Conservation (phyloP, 2,329 filamentous ascomycete genomes). For the Mycosphaerella sp. region DNA sequence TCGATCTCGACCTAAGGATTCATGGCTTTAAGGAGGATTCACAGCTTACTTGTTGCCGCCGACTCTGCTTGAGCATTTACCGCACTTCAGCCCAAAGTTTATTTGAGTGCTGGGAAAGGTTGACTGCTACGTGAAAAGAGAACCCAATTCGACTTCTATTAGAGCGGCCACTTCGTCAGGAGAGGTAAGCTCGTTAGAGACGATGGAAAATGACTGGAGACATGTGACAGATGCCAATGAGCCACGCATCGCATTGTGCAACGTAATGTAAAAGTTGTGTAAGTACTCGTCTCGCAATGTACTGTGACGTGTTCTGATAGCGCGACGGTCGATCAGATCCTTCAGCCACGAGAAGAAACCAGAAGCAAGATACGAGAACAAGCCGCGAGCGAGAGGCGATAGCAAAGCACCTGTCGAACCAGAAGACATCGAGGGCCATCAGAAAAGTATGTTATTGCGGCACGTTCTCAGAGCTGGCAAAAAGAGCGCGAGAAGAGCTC, state of each 20-base stretch:
- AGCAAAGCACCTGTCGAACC: conserved; percentile 59
- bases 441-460: conserved; percentile 56
- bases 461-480: conserved; percentile 41
- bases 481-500: no score
- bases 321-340: conserved; percentile 51
- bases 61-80: no score
- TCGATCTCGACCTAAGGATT: no score
- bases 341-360: conserved; percentile 59
- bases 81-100: no score
- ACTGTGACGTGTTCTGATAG: conserved; percentile 10
- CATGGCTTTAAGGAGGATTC: no score
- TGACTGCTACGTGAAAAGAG: conserved; percentile 13
- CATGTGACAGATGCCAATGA: conserved; percentile 64
- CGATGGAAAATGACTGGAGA: conserved; percentile 58
- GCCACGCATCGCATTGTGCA: conserved; percentile 66
- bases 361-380: conserved; percentile 59
- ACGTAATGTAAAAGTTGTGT: conserved; percentile 71
- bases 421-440: conserved; percentile 49
- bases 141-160: conserved; percentile 1
- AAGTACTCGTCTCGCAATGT: conserved; percentile 36
- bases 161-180: conserved; percentile 20
- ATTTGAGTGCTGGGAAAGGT: no score
- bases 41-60: no score
- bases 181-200: conserved; percentile 16
- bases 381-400: conserved; percentile 56